Percentiles rank a stretch among this genome's conserved stretches.
phyloP scores from a whole-genome alignment of 306 rosid genomes.

The Vicia villosa region DNA sequence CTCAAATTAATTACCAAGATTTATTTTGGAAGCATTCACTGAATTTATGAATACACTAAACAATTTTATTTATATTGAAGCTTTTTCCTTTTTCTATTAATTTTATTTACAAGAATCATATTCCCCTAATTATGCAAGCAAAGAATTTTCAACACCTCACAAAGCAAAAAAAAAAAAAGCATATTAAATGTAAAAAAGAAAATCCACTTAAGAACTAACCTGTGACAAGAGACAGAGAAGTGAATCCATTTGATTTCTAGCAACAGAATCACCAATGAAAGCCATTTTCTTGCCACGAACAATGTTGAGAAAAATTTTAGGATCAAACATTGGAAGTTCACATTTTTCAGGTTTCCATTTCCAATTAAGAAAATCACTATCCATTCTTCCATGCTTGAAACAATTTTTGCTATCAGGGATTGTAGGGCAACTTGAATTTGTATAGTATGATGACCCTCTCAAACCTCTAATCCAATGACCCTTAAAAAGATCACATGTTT shows the following conservation, averaged over 20 bases:
- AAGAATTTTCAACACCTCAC: conserved; percentile 33
- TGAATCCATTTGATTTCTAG: conserved; percentile 89
- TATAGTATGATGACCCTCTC: conserved; percentile 53
- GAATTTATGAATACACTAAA: background rate
- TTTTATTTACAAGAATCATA: conserved; percentile 40
- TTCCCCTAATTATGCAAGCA: conserved; percentile 43
- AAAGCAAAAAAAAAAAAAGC: conserved; percentile 3
- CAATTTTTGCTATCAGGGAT: conserved; percentile 86
- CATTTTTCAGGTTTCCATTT: conserved; percentile 83
- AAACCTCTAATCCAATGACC: conserved; percentile 65
- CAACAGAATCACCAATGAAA: conserved; percentile 86
- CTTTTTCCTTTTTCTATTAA: background rate
- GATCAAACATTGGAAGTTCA: conserved; percentile 63
- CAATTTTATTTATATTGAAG: background rate
- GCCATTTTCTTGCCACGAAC: conserved; percentile 77
- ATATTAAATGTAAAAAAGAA: background rate
- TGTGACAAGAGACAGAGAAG: conserved; percentile 79
- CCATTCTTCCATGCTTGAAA: conserved; percentile 72
- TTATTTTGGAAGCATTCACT: background rate
- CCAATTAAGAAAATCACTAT: conserved; percentile 78
- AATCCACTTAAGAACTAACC: conserved; percentile 37
- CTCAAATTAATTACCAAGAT: background rate
- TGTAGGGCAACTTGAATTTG: conserved; percentile 66
- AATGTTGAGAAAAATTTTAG: conserved; percentile 52
- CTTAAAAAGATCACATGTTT: conserved; percentile 62